Conservation (phyloP, 2,329 filamentous ascomycete species). For the Colletotrichum spaethianum region DNA sequence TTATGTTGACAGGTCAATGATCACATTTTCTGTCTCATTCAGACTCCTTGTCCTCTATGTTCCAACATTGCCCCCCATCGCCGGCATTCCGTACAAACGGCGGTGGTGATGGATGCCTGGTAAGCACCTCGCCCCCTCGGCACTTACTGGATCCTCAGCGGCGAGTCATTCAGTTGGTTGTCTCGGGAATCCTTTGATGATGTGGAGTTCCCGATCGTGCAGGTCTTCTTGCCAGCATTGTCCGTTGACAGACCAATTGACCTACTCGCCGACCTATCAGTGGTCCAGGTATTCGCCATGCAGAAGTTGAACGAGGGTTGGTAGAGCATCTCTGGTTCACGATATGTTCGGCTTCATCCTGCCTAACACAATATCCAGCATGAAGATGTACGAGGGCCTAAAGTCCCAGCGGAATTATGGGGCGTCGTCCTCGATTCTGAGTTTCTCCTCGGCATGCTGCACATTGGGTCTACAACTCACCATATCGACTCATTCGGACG, state of each 20-base stretch:
- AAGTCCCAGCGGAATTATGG: not conserved
- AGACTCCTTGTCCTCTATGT: not conserved
- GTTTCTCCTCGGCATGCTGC: not conserved
- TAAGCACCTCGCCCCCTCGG: not conserved
- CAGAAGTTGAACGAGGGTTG: not conserved
- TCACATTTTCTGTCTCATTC: not conserved
- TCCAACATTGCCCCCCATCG: not conserved
- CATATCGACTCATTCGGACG: too few relatives aligned
- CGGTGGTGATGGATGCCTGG: not conserved
- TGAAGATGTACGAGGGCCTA: not conserved
- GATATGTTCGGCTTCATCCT: not conserved
- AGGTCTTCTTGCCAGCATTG: not conserved
- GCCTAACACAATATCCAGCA: not conserved
- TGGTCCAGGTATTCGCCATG: not conserved
- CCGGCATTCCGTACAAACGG: not conserved
- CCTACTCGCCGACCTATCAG: not conserved
- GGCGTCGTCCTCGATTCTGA: not conserved
- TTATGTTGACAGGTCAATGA: not conserved
- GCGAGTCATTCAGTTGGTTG: conserved; percentile 2
- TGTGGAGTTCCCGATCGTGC: not conserved
- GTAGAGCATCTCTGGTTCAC: not conserved
- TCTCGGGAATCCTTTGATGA: conserved; percentile 2
- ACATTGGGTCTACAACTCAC: too few relatives aligned
- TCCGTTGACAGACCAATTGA: not conserved
- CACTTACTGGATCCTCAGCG: not conserved